Percentiles rank a stretch among this genome's conserved stretches.
Conservation (phyloP, 352 stramenopile species). For the Globisporangium paroecandrum region DNA sequence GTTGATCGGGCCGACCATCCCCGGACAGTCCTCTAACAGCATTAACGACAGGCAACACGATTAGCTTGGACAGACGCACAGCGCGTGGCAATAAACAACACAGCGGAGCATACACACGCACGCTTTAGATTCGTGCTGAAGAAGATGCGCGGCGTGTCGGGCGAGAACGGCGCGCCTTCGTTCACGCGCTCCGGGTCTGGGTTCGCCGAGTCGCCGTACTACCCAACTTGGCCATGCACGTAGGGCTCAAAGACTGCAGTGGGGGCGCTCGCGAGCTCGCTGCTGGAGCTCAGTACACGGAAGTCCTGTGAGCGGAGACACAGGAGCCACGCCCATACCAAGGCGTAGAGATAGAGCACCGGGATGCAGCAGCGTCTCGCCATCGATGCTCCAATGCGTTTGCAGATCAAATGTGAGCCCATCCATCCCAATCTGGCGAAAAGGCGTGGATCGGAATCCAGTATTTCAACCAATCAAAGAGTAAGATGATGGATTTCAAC, state of each 20-base stretch:
- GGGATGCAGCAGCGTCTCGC: not conserved
- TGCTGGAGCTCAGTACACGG: constrained; percentile 33
- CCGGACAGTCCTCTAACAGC: constrained; percentile 58
- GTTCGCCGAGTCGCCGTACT: constrained; percentile 77
- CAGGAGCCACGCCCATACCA: not conserved
- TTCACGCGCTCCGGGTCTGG: constrained; percentile 71
- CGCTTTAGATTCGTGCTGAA: constrained; percentile 38
- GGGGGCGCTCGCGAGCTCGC: constrained; percentile 27
- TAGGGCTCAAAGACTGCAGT: constrained; percentile 81
- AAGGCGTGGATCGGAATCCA: not conserved
- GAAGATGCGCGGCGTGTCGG: constrained; percentile 63
- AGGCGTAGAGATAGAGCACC: not conserved
- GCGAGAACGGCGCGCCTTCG: constrained; percentile 75
- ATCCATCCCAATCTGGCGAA: constrained; percentile 5
- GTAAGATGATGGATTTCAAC: not conserved
- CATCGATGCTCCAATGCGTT: not conserved
- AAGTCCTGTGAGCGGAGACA: constrained; percentile 14
- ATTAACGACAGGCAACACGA: not conserved
- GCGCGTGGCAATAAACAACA: not conserved
- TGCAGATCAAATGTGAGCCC: not conserved
- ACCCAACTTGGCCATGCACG: constrained; percentile 70
- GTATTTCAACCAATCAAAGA: not conserved
- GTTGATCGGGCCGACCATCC: constrained; percentile 85
- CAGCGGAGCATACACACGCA: constrained; percentile 12
- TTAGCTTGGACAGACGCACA: not conserved